These are phyloP conservation scores for Blastobotrys chiropterorum DNA, from an alignment of 805 yeast genomes.

Conservation along the genomic window DNA sequence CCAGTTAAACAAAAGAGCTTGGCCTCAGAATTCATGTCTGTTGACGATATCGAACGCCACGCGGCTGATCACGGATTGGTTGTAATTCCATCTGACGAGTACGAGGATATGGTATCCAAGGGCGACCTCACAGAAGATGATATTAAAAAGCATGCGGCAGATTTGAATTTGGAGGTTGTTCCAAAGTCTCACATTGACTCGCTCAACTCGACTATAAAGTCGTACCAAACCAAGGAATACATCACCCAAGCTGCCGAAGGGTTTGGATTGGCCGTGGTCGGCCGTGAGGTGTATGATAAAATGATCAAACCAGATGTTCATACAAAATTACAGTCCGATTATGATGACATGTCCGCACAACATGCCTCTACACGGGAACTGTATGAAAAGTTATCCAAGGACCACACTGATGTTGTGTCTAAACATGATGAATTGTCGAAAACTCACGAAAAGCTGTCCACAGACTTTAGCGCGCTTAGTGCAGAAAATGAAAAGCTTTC, in stretches of 20 bases:
- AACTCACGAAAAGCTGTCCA: not conserved
- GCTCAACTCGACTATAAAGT: constrained; percentile 6
- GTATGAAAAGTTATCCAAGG: not conserved
- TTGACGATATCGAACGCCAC: constrained; percentile 19
- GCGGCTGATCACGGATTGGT: constrained; percentile 23
- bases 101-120: constrained; percentile 13
- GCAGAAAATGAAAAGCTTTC: not conserved
- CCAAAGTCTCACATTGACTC: constrained; percentile 8
- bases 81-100: constrained; percentile 20
- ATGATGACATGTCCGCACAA: not conserved
- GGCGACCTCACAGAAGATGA: constrained; percentile 6
- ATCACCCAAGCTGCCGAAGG: constrained; percentile 30
- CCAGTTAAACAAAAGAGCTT: constrained; percentile 13
- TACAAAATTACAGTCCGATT: not conserved
- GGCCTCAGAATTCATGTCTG: constrained; percentile 24
- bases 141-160: constrained; percentile 14
- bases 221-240: constrained; percentile 5
- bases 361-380: not conserved
- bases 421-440: not conserved
- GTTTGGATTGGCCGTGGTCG: constrained; percentile 27
- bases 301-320: constrained; percentile 19
- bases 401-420: not conserved
- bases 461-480: not conserved
- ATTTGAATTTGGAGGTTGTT: constrained; percentile 14
- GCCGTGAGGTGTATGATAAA: constrained; percentile 25